phyloP scores from a whole-genome alignment of 257 asterid species.

The Solanum bukasovii region DNA sequence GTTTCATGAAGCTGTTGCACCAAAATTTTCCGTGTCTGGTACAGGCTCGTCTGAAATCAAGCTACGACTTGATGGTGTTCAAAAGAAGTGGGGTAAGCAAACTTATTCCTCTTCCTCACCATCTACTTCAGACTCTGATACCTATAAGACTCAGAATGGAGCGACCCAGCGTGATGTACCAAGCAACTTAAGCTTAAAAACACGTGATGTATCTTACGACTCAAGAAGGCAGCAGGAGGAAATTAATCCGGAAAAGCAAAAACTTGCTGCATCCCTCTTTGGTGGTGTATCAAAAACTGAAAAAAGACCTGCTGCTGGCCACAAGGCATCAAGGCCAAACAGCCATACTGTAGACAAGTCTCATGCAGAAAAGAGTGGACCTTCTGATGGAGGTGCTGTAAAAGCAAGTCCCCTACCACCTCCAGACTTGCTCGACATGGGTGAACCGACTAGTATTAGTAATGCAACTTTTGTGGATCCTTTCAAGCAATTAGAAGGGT shows the following conservation, averaged over 20 bases:
- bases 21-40: slow-evolving; percentile 32
- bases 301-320: slow-evolving; percentile 41
- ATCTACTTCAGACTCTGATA: slow-evolving; percentile 38
- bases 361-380: slow-evolving; percentile 23
- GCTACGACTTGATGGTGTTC: slow-evolving; percentile 90
- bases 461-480: slow-evolving; percentile 53
- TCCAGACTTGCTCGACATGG: slow-evolving; percentile 80
- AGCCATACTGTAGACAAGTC: slow-evolving; percentile 38
- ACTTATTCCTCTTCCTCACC: slow-evolving; percentile 36
- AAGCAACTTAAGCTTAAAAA: slow-evolving; percentile 30
- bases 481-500: slow-evolving; percentile 82
- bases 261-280: slow-evolving; percentile 88
- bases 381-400: slow-evolving; percentile 26
- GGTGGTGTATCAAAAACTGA: slow-evolving; percentile 59
- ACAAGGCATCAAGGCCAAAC: slow-evolving; percentile 33
- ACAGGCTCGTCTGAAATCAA: slow-evolving; percentile 54
- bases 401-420: slow-evolving; percentile 56
- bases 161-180: slow-evolving; percentile 29
- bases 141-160: slow-evolving; percentile 39
- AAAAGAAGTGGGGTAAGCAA: slow-evolving; percentile 90
- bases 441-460: slow-evolving; percentile 45
- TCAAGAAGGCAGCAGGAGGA: slow-evolving; percentile 52
- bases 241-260: slow-evolving; percentile 71
- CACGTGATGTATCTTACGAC: slow-evolving; percentile 37
- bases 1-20: slow-evolving; percentile 25